Base-by-base conservation (phyloP, 495 filamentous ascomycete species). In the Talaromyces adpressus region DNA sequence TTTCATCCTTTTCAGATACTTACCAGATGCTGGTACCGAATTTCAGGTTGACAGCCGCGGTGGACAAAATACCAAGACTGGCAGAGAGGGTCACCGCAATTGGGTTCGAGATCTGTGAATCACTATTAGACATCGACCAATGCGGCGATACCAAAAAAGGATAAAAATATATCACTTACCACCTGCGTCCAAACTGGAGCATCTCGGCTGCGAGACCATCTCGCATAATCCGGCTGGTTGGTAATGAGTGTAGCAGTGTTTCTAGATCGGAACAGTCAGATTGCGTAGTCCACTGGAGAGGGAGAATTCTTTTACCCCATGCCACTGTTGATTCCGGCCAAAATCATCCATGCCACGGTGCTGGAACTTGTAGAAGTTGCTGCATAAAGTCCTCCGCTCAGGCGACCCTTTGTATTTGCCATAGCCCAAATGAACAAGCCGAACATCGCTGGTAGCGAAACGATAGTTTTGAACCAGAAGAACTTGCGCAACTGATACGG, bases 231-330 rank as follows among this genome's bases (percentile, higher is more conserved):
- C 6, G 77, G 75, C 63, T 79, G 74, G 60, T 77, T 78, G 4
- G 74, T 77, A 64, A 80, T 77, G 8, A 80, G 60, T 1, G 71
- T 76, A 16, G 76, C 73, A 1, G 73, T 77, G 60, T 77, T 78
- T 14, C 66, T 66, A 27, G 3, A 22, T 18, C 11, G 29, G 23
- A 4, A 0, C 16, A 32, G 34, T 62, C 53, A 27, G 14, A 25
- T 18, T 18, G 51, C 12, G 6, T 36, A 20, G 4, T 41, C 30
- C n/a, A 22, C 7, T 8, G 12, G 32, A 3, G 0, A 18, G 7
- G 39, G 0, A 0, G 8, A 32, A 12, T 16, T 1, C 16, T 14
- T 22, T 0, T 22, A 64, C 57, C 77, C 77, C 68, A 79, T 72
- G 20, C 73, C 74, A 60, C 67, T 72, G 62, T 77, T 78, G 39